phyloP scores from a whole-genome alignment of 108 stramenopile genomes.

The Nitzschia sp. region DNA sequence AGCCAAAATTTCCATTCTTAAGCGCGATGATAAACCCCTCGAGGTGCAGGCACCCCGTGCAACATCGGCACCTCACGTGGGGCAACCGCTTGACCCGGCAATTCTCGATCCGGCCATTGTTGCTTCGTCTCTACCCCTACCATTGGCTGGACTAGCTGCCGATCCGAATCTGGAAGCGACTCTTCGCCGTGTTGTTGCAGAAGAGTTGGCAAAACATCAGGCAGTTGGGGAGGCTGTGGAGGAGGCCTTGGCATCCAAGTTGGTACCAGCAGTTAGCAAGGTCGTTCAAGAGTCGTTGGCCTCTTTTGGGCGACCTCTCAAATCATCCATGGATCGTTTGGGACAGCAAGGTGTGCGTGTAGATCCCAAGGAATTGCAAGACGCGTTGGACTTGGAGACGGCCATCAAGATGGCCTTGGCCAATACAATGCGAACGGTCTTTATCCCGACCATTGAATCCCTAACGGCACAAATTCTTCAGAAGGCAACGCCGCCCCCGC shows the following conservation, averaged over 20 bases:
- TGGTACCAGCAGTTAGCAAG: constrained; percentile 52
- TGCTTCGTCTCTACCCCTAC: not conserved
- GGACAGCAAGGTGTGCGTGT: constrained; percentile 50
- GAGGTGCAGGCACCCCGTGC: not conserved
- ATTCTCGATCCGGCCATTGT: constrained; percentile 28
- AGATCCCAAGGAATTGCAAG: constrained; percentile 48
- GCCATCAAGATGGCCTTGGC: constrained; percentile 47
- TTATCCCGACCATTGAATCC: constrained; percentile 79
- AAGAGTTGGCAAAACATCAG: constrained; percentile 23
- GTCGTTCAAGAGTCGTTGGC: constrained; percentile 41
- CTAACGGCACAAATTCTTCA: constrained; percentile 68
- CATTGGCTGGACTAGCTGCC: not conserved
- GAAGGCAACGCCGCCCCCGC: constrained; percentile 39
- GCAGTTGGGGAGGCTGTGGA: constrained; percentile 23
- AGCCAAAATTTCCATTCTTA: constrained; percentile 58
- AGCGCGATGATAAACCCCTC: constrained; percentile 31
- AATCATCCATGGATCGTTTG: constrained; percentile 51
- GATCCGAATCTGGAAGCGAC: not conserved
- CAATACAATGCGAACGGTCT: constrained; percentile 62
- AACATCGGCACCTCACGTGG: constrained; percentile 3
- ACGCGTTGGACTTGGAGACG: constrained; percentile 44
- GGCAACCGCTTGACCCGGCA: constrained; percentile 8
- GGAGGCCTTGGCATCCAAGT: constrained; percentile 41
- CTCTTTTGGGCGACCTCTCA: constrained; percentile 40
- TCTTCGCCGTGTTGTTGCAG: not conserved